Percentiles rank a stretch among this genome's conserved stretches.
Evolutionary conservation across 768 basidiomycete species (phyloP).

Genomic region (Trametes sanguinea): DNA sequence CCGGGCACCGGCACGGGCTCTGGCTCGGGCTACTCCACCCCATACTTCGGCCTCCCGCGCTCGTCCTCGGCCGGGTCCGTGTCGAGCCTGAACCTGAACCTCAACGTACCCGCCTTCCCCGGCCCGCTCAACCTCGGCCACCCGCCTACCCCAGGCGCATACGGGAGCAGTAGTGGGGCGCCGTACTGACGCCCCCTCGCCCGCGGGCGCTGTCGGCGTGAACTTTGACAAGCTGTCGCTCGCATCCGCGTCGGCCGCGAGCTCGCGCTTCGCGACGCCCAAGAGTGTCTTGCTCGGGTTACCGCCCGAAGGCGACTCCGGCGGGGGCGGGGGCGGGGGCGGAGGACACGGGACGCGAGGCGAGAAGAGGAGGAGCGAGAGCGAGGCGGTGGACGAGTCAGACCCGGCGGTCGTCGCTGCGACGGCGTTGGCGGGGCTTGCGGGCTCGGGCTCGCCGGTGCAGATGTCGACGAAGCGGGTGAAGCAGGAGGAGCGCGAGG

Average conservation of each 20-base stretch:
- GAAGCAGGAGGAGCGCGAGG: slow-evolving; percentile 23
- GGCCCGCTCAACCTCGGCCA: slow-evolving; percentile 21
- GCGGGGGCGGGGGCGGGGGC: not conserved
- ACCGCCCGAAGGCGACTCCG: slow-evolving; percentile 26
- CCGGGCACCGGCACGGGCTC: not conserved
- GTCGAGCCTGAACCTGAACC: slow-evolving; percentile 10
- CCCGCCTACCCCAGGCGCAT: not conserved
- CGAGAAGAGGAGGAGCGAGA: slow-evolving; percentile 22
- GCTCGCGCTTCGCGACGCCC: slow-evolving; percentile 28
- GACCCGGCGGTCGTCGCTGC: slow-evolving; percentile 25
- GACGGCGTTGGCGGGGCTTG: slow-evolving; percentile 24
- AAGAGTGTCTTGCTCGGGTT: slow-evolving; percentile 23
- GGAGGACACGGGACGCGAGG: not conserved
- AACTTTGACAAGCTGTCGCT: slow-evolving; percentile 30
- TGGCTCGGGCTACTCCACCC: slow-evolving; percentile 22
- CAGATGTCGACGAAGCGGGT: slow-evolving; percentile 13
- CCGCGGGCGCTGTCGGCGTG: slow-evolving; percentile 18
- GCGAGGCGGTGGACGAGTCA: slow-evolving; percentile 13
- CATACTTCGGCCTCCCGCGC: slow-evolving; percentile 20
- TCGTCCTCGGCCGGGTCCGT: slow-evolving; percentile 15
- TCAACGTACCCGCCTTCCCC: slow-evolving; percentile 10
- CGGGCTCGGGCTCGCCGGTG: slow-evolving; percentile 9
- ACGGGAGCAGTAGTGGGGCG: not conserved
- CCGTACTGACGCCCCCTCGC: slow-evolving; percentile 18
- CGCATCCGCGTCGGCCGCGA: slow-evolving; percentile 22